Percentiles rank a stretch among this genome's conserved stretches.
Conservation (phyloP, 345 rosid genomes). For the Chamaenerion angustifolium region DNA sequence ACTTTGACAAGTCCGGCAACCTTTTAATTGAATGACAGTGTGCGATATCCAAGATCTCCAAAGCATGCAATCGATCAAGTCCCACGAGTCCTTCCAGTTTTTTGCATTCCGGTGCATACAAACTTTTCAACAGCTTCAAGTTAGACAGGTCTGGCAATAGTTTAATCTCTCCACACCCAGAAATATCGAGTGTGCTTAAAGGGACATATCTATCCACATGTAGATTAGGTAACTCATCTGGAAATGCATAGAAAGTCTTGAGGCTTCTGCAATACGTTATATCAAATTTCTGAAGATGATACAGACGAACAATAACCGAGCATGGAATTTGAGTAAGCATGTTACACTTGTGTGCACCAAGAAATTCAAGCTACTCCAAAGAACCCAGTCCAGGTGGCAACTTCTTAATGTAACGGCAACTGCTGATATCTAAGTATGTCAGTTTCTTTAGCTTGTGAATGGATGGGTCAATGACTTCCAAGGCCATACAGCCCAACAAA, state of each 20-base stretch:
- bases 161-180: background rate
- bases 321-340: background rate
- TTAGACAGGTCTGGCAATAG: background rate
- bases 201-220: no score
- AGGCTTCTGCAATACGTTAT: no score
- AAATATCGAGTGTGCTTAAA: background rate
- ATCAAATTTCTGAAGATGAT: no score
- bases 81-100: background rate
- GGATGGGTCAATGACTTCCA: constrained; percentile 2
- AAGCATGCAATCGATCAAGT: background rate
- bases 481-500: no score
- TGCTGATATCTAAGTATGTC: background rate
- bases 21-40: background rate
- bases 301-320: background rate
- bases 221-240: no score
- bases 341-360: background rate
- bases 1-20: no score
- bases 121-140: background rate
- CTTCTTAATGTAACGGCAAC: background rate
- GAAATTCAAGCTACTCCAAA: background rate
- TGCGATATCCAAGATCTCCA: background rate
- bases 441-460: background rate
- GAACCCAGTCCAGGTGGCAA: background rate
- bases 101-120: constrained; percentile 1
- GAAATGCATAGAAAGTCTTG: no score